A percentile compares a stretch with the other conserved stretches of the same genome.
These are phyloP conservation scores for Pichia sp. DNA, from an alignment of 1,139 yeast species.

Conservation along the genomic window DNA sequence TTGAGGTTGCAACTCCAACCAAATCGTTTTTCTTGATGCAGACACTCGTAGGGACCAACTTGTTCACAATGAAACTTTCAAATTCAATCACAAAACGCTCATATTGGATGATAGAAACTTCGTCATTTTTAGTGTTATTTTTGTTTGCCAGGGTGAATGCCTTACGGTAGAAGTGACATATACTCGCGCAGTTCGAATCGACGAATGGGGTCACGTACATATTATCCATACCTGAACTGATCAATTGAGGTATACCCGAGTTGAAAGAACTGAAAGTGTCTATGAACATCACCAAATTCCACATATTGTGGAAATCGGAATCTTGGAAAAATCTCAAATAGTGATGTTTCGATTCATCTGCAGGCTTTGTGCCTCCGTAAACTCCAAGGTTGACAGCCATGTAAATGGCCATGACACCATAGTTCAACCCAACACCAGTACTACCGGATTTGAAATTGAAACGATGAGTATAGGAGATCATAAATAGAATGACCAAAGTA, in stretches of 20 bases:
- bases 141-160: constrained; percentile 16
- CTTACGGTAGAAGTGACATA: constrained; percentile 16
- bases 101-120: constrained; percentile 14
- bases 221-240: constrained; percentile 12
- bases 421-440: constrained; percentile 19
- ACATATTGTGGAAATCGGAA: constrained; percentile 20
- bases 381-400: constrained; percentile 26
- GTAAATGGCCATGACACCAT: constrained; percentile 19
- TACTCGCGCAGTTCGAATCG: constrained; percentile 11
- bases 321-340: constrained; percentile 14
- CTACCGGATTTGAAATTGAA: constrained; percentile 22
- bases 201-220: constrained; percentile 7
- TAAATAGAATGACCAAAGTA: constrained; percentile 20
- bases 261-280: constrained; percentile 24
- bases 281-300: constrained; percentile 19
- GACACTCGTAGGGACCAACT: constrained; percentile 12
- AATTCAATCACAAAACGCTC: constrained; percentile 21
- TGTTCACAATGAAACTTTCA: constrained; percentile 17
- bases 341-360: not conserved
- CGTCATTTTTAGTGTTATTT: not conserved
- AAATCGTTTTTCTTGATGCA: constrained; percentile 14
- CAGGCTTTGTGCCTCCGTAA: constrained; percentile 13
- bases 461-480: constrained; percentile 20
- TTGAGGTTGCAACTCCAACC: constrained; percentile 14
- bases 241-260: constrained; percentile 24